Conservation (phyloP, 495 filamentous ascomycete species). For the Amniculicola lignicola region DNA sequence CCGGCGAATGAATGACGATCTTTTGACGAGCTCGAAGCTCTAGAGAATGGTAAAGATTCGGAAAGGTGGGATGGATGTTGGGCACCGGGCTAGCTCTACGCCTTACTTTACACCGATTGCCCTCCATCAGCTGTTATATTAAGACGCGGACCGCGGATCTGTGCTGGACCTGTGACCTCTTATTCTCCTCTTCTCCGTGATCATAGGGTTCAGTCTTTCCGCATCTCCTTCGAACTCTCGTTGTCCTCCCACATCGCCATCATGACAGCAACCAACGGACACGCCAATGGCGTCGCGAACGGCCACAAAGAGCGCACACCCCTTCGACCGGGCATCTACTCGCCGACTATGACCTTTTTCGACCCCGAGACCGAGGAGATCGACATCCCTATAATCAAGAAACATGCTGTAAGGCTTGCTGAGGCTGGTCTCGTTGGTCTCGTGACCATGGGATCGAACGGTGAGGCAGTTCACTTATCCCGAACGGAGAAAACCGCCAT, state of each 20-base stretch:
- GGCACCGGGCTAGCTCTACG: constrained; percentile 26
- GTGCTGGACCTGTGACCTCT: background rate
- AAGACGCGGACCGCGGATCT: constrained; percentile 30
- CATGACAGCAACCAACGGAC: constrained; percentile 14
- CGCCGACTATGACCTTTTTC: constrained; percentile 90
- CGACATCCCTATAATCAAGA: constrained; percentile 73
- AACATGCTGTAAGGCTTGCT: constrained; percentile 76
- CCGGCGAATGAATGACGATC: constrained; percentile 15
- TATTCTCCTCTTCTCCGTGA: constrained; percentile 9
- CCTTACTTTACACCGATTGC: constrained; percentile 31
- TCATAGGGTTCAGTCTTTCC: constrained; percentile 2
- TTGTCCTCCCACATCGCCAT: constrained; percentile 20
- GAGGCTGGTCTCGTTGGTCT: constrained; percentile 76
- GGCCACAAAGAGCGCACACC: constrained; percentile 41
- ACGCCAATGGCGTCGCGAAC: constrained; percentile 24
- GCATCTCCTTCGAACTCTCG: constrained; percentile 1
- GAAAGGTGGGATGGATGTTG: constrained; percentile 22
- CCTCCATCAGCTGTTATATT: constrained; percentile 34
- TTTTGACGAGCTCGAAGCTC: constrained; percentile 9
- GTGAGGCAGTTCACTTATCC: constrained; percentile 80
- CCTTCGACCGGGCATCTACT: constrained; percentile 81
- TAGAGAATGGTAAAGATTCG: constrained; percentile 8
- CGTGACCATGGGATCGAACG: constrained; percentile 87
- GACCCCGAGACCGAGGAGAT: constrained; percentile 76
- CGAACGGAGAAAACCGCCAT: constrained; percentile 71